A percentile compares a stretch with the other conserved stretches of the same genome.
Evolutionary conservation across 2,329 filamentous ascomycete genomes (phyloP).

Genomic region (Rhynchosporium secalis): DNA sequence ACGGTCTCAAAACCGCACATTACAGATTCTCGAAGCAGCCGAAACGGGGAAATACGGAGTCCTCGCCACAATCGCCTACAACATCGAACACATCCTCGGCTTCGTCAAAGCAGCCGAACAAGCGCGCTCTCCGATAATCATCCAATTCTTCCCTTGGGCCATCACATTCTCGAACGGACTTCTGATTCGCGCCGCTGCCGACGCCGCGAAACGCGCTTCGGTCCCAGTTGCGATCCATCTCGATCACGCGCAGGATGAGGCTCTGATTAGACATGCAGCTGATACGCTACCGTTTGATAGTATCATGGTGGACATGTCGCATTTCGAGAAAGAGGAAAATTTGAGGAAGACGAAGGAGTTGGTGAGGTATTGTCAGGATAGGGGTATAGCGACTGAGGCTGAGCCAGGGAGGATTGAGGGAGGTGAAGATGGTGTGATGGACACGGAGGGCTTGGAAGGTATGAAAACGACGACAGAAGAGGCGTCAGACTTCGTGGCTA

Average conservation of each 20-base stretch:
- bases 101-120: slow-evolving; percentile 65
- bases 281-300: slow-evolving; percentile 60
- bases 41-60: slow-evolving; percentile 55
- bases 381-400: slow-evolving; percentile 67
- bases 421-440: slow-evolving; percentile 72
- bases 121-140: slow-evolving; percentile 62
- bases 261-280: slow-evolving; percentile 57
- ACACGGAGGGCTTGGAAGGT: slow-evolving; percentile 62
- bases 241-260: slow-evolving; percentile 63
- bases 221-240: slow-evolving; percentile 65
- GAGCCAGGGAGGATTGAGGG: slow-evolving; percentile 70
- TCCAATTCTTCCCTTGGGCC: slow-evolving; percentile 72
- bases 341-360: slow-evolving; percentile 65
- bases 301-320: slow-evolving; percentile 78
- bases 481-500: slow-evolving; percentile 60
- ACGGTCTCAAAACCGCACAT: too few relatives aligned
- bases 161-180: slow-evolving; percentile 58
- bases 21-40: slow-evolving; percentile 52
- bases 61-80: slow-evolving; percentile 48
- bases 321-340: slow-evolving; percentile 71
- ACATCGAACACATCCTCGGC: slow-evolving; percentile 68
- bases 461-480: slow-evolving; percentile 63
- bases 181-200: slow-evolving; percentile 55
- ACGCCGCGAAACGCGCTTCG: slow-evolving; percentile 53
- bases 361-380: slow-evolving; percentile 46